Conservation (phyloP, 768 basidiomycete genomes). For the Phaeotremella fagi region DNA sequence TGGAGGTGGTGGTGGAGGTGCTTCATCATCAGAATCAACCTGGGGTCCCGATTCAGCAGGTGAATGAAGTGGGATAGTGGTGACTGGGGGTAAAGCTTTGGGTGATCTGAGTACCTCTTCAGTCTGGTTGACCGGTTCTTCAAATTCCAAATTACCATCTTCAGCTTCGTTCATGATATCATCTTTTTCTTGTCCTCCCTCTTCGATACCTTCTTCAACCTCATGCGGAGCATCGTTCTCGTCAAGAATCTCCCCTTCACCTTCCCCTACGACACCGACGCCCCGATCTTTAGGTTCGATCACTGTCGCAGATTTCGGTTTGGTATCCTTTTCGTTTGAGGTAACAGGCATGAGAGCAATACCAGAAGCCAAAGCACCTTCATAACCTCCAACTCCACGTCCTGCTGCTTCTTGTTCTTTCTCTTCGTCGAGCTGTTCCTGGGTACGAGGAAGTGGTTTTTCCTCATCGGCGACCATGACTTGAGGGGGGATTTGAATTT, state of each 20-base stretch:
- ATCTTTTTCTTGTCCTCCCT: constrained; percentile 29
- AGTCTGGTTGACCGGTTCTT: constrained; percentile 1
- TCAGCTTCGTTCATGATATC: constrained; percentile 23
- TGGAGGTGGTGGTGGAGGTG: constrained; percentile 18
- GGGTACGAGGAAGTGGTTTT: constrained; percentile 38
- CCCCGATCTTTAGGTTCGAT: constrained; percentile 6
- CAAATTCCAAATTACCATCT: constrained; percentile 12
- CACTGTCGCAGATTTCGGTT: too few relatives aligned
- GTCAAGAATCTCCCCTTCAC: constrained; percentile 18
- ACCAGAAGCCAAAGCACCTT: constrained; percentile 45
- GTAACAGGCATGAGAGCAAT: constrained; percentile 40
- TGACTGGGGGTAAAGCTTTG: constrained; percentile 7
- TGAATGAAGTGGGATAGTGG: constrained; percentile 31
- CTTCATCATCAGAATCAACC: constrained; percentile 8
- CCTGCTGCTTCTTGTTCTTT: constrained; percentile 31
- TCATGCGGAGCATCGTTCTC: constrained; percentile 14
- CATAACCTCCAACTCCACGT: constrained; percentile 27
- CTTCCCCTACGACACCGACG: constrained; percentile 8
- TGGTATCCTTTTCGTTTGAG: background rate
- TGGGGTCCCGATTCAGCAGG: constrained; percentile 18
- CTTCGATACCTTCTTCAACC: constrained; percentile 24
- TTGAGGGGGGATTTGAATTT: constrained; percentile 29
- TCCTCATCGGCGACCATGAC: constrained; percentile 40
- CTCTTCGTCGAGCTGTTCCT: constrained; percentile 26
- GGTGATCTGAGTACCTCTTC: background rate